Percentiles rank a stretch among this genome's conserved stretches.
phyloP scores from a whole-genome alignment of 805 yeast genomes.

The Schizosaccharomyces cryophilus region DNA sequence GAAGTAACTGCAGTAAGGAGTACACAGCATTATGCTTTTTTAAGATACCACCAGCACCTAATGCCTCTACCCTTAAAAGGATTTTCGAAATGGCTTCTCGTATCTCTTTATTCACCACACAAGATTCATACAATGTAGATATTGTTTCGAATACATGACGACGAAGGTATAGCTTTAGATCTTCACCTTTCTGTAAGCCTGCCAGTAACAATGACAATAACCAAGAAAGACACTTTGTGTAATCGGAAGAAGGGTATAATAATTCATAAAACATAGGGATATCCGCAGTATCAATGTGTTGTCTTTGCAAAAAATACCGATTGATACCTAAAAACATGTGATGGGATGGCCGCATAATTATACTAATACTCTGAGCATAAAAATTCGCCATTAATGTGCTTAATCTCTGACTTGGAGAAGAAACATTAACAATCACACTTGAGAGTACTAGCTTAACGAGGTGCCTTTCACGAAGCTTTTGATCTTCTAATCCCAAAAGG shows the following conservation, averaged over 20 bases:
- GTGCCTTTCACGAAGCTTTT: conserved; percentile 21
- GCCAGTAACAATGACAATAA: not conserved
- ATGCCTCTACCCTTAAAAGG: not conserved
- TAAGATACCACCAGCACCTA: not conserved
- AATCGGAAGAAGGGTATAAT: not conserved
- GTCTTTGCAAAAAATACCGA: conserved; percentile 3
- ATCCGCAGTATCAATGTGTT: not conserved
- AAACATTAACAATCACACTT: conserved; percentile 7
- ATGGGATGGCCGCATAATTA: conserved; percentile 15
- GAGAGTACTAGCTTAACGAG: conserved; percentile 17
- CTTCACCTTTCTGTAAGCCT: not conserved
- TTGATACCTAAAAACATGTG: conserved; percentile 40
- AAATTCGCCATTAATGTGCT: not conserved
- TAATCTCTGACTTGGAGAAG: not conserved
- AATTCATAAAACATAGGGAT: conserved; percentile 1
- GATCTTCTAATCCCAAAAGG: conserved; percentile 9
- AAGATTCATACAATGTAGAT: not conserved
- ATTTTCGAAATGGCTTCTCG: not conserved
- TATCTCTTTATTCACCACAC: not conserved
- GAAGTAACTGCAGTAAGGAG: not conserved
- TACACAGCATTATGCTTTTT: not conserved
- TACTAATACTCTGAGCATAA: not conserved
- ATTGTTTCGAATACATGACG: not conserved
- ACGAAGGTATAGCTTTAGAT: not conserved
- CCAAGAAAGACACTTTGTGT: not conserved